Percentiles rank a stretch among this genome's conserved stretches.
Evolutionary conservation across 2,329 filamentous ascomycete genomes (phyloP).

Genomic region (Volutella citrinella): DNA sequence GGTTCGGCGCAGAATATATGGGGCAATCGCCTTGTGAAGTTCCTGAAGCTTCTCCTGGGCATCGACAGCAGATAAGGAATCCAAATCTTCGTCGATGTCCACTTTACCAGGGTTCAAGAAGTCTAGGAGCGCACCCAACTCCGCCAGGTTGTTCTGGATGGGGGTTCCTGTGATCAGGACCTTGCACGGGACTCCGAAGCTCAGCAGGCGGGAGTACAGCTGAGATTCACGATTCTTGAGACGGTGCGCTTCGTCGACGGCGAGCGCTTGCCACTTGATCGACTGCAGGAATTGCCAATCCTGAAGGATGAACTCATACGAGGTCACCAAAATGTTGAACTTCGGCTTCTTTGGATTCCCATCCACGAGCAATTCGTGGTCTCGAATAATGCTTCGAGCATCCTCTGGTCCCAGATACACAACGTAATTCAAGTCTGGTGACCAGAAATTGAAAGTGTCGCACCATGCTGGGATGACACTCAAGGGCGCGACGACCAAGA

Average conservation of each 20-base stretch:
- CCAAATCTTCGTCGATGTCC: conserved; percentile 86
- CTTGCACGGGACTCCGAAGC: conserved; percentile 84
- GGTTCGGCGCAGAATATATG: conserved; percentile 91
- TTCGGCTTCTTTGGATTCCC: conserved; percentile 85
- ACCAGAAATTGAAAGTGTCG: conserved; percentile 95
- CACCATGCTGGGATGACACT: conserved; percentile 98
- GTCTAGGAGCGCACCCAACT: conserved; percentile 88
- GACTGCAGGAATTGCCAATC: conserved; percentile 81
- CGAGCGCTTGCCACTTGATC: conserved; percentile 97
- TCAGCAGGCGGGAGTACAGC: conserved; percentile 78
- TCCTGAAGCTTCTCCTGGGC: conserved; percentile 85
- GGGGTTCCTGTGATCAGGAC: conserved; percentile 95
- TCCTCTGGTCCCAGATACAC: conserved; percentile 91
- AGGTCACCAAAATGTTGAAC: conserved; percentile 97
- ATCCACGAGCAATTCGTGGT: conserved; percentile 85
- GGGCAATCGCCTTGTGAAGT: conserved; percentile 82
- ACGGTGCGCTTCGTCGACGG: conserved; percentile 94
- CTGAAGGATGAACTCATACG: conserved; percentile 91
- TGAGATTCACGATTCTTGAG: conserved; percentile 96
- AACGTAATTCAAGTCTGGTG: conserved; percentile 94
- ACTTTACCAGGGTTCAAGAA: conserved; percentile 96
- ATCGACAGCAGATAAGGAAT: conserved; percentile 70
- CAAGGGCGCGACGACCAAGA: conserved; percentile 93
- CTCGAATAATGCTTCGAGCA: conserved; percentile 80
- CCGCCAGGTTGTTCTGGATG: conserved; percentile 93